A percentile compares a stretch with the other conserved stretches of the same genome.
These are phyloP conservation scores for Coemansia sp. DNA, from an alignment of 192 early-diverging fungal species.

Conservation along the genomic window DNA sequence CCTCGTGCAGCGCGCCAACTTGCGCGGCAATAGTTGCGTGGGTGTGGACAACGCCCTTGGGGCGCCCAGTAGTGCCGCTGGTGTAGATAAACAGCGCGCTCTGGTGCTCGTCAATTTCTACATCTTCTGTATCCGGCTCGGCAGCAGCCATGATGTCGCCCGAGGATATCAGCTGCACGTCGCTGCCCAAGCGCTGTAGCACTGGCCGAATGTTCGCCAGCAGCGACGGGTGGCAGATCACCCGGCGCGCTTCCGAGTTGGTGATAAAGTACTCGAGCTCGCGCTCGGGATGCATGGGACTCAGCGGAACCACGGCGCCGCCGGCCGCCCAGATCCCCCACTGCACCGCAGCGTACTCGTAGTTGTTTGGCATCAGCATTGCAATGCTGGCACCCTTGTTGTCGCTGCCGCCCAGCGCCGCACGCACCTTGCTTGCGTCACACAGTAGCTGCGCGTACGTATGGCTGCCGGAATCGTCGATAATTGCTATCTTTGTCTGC, in stretches of 20 bases:
- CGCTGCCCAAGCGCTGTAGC: conserved; percentile 30
- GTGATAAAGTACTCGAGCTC: conserved; percentile 75
- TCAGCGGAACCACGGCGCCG: conserved; percentile 79
- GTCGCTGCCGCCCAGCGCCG: conserved; percentile 21
- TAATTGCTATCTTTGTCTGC: conserved; percentile 21
- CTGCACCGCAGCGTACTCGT: conserved; percentile 65
- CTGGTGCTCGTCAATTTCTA: conserved; percentile 36
- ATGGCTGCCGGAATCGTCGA: conserved; percentile 39
- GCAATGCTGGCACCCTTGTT: conserved; percentile 43
- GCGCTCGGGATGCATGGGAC: conserved; percentile 63
- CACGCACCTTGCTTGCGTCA: conserved; percentile 39
- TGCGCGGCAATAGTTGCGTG: conserved; percentile 66
- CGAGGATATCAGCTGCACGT: conserved; percentile 15
- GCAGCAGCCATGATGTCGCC: conserved; percentile 4
- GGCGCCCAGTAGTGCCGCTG: conserved; percentile 66
- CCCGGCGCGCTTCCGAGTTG: conserved; percentile 60
- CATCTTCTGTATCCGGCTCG: conserved; percentile 2
- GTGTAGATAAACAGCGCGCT: conserved; percentile 79
- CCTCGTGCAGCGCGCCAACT: conserved; percentile 59
- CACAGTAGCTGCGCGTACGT: conserved; percentile 38
- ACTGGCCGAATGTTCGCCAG: conserved; percentile 25
- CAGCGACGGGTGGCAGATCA: conserved; percentile 59
- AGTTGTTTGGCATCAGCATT: conserved; percentile 56
- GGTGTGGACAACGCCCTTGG: conserved; percentile 85
- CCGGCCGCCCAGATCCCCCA: conserved; percentile 78